A percentile compares a stretch with the other conserved stretches of the same genome.
phyloP scores from a whole-genome alignment of 345 rosid species.

The Geranium brycei region DNA sequence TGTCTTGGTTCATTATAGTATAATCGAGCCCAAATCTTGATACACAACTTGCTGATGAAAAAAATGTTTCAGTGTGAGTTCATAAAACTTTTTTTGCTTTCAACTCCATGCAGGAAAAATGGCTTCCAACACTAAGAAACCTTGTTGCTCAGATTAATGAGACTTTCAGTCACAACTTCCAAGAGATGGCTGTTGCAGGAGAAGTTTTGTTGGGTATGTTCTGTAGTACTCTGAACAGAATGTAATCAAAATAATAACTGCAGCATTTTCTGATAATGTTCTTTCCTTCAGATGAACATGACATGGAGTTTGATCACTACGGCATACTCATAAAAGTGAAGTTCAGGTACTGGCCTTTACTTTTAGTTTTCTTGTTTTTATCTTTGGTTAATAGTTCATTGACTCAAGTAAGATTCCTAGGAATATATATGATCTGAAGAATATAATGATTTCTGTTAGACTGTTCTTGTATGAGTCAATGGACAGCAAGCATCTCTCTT shows the following conservation, averaged over 20 bases:
- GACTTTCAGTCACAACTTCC: constrained; percentile 79
- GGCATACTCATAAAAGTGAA: constrained; percentile 86
- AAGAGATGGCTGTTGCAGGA: constrained; percentile 97
- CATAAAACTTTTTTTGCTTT: background rate
- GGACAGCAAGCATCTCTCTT: background rate
- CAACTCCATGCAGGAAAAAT: constrained; percentile 37
- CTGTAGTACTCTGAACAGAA: background rate
- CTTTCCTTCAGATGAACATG: constrained; percentile 61
- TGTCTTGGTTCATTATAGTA: too few species aligned
- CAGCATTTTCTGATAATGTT: constrained; percentile 5
- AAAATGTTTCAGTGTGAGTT: background rate
- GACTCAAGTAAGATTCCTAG: background rate
- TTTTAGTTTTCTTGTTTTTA: background rate
- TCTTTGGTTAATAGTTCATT: background rate
- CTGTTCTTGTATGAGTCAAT: background rate
- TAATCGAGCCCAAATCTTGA: too few species aligned
- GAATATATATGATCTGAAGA: background rate
- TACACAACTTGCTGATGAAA: too few species aligned
- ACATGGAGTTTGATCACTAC: constrained; percentile 63
- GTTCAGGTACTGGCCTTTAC: constrained; percentile 42
- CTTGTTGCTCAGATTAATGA: constrained; percentile 72
- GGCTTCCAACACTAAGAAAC: constrained; percentile 84
- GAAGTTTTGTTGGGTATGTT: constrained; percentile 62
- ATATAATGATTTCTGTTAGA: background rate
- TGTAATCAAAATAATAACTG: background rate